Base-by-base conservation (phyloP, 2,329 filamentous ascomycete genomes). In the Cladosporium colombiae region DNA sequence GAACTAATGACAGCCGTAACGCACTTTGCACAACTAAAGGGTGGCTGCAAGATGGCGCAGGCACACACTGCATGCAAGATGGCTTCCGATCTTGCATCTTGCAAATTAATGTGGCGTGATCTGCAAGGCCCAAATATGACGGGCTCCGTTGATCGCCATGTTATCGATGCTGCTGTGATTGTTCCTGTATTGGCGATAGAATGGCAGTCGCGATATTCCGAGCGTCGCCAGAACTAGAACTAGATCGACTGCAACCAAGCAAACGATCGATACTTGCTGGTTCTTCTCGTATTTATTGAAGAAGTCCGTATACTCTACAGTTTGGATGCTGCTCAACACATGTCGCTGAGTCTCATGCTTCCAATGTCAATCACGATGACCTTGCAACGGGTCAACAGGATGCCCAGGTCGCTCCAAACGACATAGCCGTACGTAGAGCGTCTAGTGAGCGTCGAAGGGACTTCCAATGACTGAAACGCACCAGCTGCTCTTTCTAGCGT, bases 21-120 rank as follows among this genome's bases (percentile, higher is more conserved):
- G 44, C 21, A 11, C 27, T n/a, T 23, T 23, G 14, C 59, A 62
- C 29, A n/a, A 18, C 44, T 52, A 62, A 37, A 11, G 59, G 44
- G 29, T 62, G 21, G n/a, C 46, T 21, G 59, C 59, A 62, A 62
- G n/a, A 29, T 8, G 14, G 44, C 44, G 44, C 29, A 35, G 18
- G n/a, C 33, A 6, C 27, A 29, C 18, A 29, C 59, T 52, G 46
- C 3, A 3, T 52, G 46, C 3, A 3, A 13, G 40, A 46, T 6
- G n/a, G n/a, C 10, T 3, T 46, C 3, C 40, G n/a, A 46, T 46
- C 40, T 6, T 46, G 40, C n/a, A 46, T 8, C 10, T n/a, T 46
- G n/a, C 40, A 46, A n/a, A 46, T 13, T 3, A 4, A 46, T n/a
- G n/a, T 8, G 8, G n/a, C n/a, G n/a, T 46, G 10, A 46, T 21